Evolutionary conservation across 768 basidiomycete genomes (phyloP).

Genomic region (Tylopilus sp.): DNA sequence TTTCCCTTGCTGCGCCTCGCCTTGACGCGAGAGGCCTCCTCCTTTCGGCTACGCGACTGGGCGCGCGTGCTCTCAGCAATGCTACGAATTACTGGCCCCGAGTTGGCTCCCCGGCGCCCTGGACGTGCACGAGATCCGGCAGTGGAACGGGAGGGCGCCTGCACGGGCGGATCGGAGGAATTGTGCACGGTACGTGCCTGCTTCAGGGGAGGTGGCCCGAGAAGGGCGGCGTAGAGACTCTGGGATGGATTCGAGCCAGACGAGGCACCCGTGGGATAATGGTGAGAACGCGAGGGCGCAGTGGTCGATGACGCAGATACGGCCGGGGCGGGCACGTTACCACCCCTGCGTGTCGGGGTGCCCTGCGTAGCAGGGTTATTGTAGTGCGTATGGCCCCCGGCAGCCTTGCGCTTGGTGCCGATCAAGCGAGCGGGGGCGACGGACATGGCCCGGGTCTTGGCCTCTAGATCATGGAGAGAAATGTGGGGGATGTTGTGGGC

Average conservation of each 20-base stretch:
- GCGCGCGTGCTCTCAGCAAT: constrained; percentile 48
- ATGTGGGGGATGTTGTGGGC: constrained; percentile 65
- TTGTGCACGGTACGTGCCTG: constrained; percentile 80
- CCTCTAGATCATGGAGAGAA: constrained; percentile 69
- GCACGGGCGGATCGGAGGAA: constrained; percentile 62
- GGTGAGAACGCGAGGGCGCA: constrained; percentile 40
- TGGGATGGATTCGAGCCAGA: constrained; percentile 43
- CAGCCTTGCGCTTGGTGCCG: constrained; percentile 56
- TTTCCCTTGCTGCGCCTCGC: constrained; percentile 48
- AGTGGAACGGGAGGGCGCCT: constrained; percentile 39
- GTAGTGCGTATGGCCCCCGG: constrained; percentile 42
- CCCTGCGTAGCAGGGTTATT: constrained; percentile 51
- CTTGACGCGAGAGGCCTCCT: constrained; percentile 37
- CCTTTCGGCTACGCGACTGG: constrained; percentile 41
- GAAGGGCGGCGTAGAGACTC: constrained; percentile 70
- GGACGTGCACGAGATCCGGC: constrained; percentile 31
- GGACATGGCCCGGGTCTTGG: constrained; percentile 45
- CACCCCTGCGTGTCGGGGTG: constrained; percentile 35
- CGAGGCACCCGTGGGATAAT: constrained; percentile 37
- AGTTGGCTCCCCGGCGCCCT: constrained; percentile 14
- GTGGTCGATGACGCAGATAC: constrained; percentile 24
- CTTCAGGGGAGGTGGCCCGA: constrained; percentile 73
- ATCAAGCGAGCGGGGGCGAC: constrained; percentile 49
- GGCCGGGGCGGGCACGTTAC: constrained; percentile 43
- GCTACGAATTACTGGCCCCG: constrained; percentile 32